Base-by-base conservation (phyloP, 345 rosid species). In the Populus pruinosa region DNA sequence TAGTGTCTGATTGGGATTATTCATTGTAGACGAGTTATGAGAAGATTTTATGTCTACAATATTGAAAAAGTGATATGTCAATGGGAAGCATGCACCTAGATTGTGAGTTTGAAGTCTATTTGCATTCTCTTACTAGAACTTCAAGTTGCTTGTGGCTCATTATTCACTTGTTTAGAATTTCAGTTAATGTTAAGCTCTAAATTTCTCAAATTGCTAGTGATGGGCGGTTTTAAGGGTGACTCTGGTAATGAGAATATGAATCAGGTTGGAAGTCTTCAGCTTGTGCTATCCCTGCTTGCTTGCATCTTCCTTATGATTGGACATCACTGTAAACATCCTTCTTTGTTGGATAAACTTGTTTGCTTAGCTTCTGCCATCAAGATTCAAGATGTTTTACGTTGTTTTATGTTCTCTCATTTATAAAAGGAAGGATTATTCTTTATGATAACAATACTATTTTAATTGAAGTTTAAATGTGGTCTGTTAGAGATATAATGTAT, bases 401-500 rank as follows among this genome's bases (percentile, higher is more conserved):
- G 64, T 23, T 10, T 67, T 20, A 4, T 67, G 8, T 20, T 36
- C 35, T 67, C 41, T 38, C 43, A 18, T 67, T 20, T 38, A 35
- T 16, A 9, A 41, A 44, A 50, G 44, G 23, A 73, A 39, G 31
- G 21, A 10, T 18, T 20, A 21, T 55, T 64, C 4, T 44, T 31
- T 16, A 31, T 20, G 21, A 20, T 9, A 20, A 20, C 33, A 29
- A 11, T 47, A 6, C n/a, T 43, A 11, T 43, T 69, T 43, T 69
- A 50, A 69, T 1, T 74, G 16, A 39, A 63, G 77, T 63, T 74
- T 27, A 29, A 6, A 44, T 43, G 21, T 44, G 20, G 36, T 33
- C 36, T 33, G 36, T 72, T 36, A 29, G 75, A 72, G 49, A 73
- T 73, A 65, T 38, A 72, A 16, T 71, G 12, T 71, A 14, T 55